These are phyloP conservation scores for Lavandula angustifolia DNA, from an alignment of 257 asterid genomes.

Conservation along the genomic window DNA sequence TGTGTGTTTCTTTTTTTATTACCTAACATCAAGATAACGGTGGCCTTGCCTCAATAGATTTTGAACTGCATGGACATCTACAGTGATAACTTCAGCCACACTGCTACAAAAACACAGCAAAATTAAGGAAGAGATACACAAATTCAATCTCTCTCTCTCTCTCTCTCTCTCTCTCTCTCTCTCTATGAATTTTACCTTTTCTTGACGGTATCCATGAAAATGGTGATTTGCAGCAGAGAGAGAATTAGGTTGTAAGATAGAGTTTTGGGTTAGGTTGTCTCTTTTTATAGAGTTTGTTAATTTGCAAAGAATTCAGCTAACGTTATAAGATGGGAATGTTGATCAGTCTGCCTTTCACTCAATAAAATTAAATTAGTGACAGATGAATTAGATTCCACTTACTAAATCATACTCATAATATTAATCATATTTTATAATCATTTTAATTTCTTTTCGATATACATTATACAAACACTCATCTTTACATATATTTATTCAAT, in stretches of 20 bases:
- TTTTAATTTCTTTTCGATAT: no score
- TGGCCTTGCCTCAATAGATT: slow-evolving; percentile 51
- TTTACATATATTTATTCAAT: no score
- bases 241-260: neutral
- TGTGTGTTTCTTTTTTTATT: no score
- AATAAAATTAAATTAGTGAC: slow-evolving; percentile 22
- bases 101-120: slow-evolving; percentile 39
- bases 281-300: slow-evolving; percentile 30
- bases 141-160: neutral
- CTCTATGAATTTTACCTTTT: slow-evolving; percentile 23
- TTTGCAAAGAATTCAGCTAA: no score
- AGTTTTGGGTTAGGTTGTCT: neutral
- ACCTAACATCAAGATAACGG: slow-evolving; percentile 86
- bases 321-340: slow-evolving; percentile 8
- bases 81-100: slow-evolving; percentile 45
- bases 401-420: neutral
- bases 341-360: slow-evolving; percentile 17
- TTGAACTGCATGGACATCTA: slow-evolving; percentile 67
- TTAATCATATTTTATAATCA: no score
- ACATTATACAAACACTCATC: no score
- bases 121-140: slow-evolving; percentile 23
- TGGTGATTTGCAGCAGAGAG: neutral
- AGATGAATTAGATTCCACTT: slow-evolving; percentile 24
- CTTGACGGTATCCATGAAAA: slow-evolving; percentile 33
- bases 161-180: neutral